These are phyloP conservation scores for Trametes versicolor DNA, from an alignment of 1,284 basidiomycete genomes.

Conservation along the genomic window DNA sequence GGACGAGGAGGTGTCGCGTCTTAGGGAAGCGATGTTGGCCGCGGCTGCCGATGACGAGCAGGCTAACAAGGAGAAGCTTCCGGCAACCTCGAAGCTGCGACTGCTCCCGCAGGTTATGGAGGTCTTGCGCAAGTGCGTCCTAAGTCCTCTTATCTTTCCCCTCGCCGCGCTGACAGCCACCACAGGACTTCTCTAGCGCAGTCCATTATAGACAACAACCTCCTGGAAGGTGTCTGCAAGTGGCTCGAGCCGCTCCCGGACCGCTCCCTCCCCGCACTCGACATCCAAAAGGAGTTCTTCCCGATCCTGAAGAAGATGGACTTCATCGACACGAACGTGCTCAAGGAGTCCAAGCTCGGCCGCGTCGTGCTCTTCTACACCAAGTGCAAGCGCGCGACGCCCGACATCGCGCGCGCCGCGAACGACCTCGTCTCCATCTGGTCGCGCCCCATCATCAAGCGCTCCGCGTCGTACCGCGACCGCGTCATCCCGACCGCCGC, in stretches of 20 bases:
- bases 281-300: constrained; percentile 96
- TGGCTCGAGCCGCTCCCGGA: constrained; percentile 98
- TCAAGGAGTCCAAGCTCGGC: constrained; percentile 95
- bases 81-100: constrained; percentile 87
- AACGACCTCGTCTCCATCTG: constrained; percentile 87
- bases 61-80: constrained; percentile 84
- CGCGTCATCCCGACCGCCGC: constrained; percentile 67
- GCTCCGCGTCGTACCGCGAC: constrained; percentile 87
- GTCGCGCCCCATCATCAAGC: constrained; percentile 96
- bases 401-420: constrained; percentile 84
- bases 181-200: constrained; percentile 85
- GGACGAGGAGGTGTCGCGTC: constrained; percentile 89
- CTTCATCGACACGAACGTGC: constrained; percentile 89
- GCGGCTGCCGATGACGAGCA: constrained; percentile 90
- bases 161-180: constrained; percentile 20
- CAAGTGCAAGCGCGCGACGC: constrained; percentile 89
- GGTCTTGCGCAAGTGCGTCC: constrained; percentile 90
- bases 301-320: constrained; percentile 88
- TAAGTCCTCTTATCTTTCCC: constrained; percentile 3
- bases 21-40: constrained; percentile 87
- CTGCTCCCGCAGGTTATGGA: constrained; percentile 91
- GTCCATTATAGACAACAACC: constrained; percentile 95
- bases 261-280: constrained; percentile 91
- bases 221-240: constrained; percentile 88
- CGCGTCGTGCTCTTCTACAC: constrained; percentile 96